Conservation (phyloP, 768 basidiomycete genomes). For the Lanmaoa rubissima region DNA sequence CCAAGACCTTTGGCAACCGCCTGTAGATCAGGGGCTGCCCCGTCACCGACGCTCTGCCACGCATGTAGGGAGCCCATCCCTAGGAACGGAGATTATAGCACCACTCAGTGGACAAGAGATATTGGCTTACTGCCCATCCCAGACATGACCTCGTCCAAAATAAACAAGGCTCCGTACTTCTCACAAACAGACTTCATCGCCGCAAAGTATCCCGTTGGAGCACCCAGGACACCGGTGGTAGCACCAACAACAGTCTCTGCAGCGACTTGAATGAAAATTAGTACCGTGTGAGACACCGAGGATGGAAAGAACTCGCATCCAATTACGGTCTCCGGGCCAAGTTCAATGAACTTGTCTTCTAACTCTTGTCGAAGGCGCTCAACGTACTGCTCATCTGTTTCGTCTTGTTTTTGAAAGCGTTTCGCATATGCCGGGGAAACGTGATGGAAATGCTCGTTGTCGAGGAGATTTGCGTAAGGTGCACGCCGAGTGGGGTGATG, state of each 20-base stretch:
- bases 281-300: background rate
- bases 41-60: conserved; percentile 83
- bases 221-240: conserved; percentile 69
- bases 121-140: conserved; percentile 78
- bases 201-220: conserved; percentile 83
- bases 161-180: conserved; percentile 70
- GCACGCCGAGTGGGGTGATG: conserved; percentile 65
- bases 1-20: conserved; percentile 89
- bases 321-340: conserved; percentile 81
- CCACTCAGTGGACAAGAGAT: background rate
- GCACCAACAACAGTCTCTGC: conserved; percentile 90
- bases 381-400: conserved; percentile 79
- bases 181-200: conserved; percentile 83
- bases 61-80: conserved; percentile 87
- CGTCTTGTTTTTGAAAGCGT: conserved; percentile 67
- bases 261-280: conserved; percentile 47
- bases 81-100: conserved; percentile 26
- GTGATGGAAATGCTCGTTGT: conserved; percentile 70
- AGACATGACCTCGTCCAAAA: conserved; percentile 91
- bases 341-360: conserved; percentile 79
- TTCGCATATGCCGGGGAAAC: conserved; percentile 86
- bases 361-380: conserved; percentile 75
- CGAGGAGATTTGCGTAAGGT: conserved; percentile 65
- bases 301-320: conserved; percentile 53
- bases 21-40: conserved; percentile 78